phyloP scores from a whole-genome alignment of 257 asterid genomes.

The Thymus mandschuricus region DNA sequence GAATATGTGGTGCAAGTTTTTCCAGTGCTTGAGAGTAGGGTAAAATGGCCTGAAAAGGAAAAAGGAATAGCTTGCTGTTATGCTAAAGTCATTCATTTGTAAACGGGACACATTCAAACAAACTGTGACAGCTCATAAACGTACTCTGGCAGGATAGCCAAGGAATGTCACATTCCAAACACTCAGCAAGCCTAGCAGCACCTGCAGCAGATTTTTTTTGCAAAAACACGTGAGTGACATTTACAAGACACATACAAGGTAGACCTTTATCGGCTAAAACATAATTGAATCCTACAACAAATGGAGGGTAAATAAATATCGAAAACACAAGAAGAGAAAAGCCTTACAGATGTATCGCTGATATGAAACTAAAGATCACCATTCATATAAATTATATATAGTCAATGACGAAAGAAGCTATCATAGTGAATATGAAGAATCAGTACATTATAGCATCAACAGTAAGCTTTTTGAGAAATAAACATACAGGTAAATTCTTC shows the following conservation, averaged over 20 bases:
- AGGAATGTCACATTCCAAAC: constrained; percentile 98
- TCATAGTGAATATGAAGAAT: constrained; percentile 16
- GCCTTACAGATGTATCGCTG: neutral
- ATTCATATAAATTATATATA: neutral
- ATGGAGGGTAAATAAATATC: constrained; percentile 15
- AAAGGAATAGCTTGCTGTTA: constrained; percentile 19
- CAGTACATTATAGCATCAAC: constrained; percentile 19
- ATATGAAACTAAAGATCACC: constrained; percentile 12
- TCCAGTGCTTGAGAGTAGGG: constrained; percentile 99
- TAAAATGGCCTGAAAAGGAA: constrained; percentile 83
- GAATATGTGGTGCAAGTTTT: constrained; percentile 96
- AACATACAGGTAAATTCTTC: constrained; percentile 84
- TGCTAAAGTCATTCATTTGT: constrained; percentile 23
- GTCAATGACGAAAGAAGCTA: constrained; percentile 11
- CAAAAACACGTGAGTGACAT: constrained; percentile 18
- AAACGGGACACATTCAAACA: constrained; percentile 19
- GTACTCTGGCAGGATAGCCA: constrained; percentile 95
- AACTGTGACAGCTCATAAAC: constrained; percentile 39
- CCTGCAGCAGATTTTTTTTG: constrained; percentile 52
- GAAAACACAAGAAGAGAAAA: constrained; percentile 1
- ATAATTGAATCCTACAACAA: constrained; percentile 1
- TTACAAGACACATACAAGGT: constrained; percentile 18
- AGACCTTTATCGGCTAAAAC: constrained; percentile 14
- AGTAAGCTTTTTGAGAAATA: constrained; percentile 27
- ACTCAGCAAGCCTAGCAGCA: constrained; percentile 89